Base-by-base conservation (phyloP, 1,284 basidiomycete genomes). In the Cutaneotrichosporon mucoides region DNA sequence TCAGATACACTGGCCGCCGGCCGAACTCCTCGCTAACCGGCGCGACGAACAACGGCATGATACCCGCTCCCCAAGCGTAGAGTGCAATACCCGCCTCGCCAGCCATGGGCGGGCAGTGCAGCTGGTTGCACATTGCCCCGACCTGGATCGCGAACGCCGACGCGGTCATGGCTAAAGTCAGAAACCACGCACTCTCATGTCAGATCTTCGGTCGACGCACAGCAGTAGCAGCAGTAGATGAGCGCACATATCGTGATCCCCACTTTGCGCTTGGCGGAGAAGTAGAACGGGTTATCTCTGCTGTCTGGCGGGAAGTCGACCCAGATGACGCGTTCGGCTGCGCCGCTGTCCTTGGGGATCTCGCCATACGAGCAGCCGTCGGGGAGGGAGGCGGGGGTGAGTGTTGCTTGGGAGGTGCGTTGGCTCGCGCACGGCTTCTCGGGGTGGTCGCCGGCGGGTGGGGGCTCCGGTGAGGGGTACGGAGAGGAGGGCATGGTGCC, bases 11-110 rank as follows among this genome's bases (percentile, higher is more conserved):
- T 16, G 86, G 86, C 56, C 83, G 83, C 40, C 89, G 76, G 0
- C 89, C 89, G 65, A 89, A 85, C 69, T 90, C 89, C 71, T 90
- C 89, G 60, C 86, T 87, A 62, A 90, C 83, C 0, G 88, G 86
- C 0, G 88, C 85, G 1, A 86, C 82, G 3, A 89, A 79, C 6
- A 91, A 81, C 0, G 89, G 89, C 2, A 86, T 81, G 15, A 88
- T 62, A 1, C 81, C 86, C 65, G 89, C 90, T 0, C 88, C 88
- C 66, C 61, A 77, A 4, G 84, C 81, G 73, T 83, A 90, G 38
- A 84, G 78, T 58, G 81, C 84, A 38, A 86, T 77, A 0, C 84
- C 88, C 34, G 84, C 76, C 6, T 84, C 86, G 6, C 84, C 85
- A 68, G 86, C 81, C 45, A 86, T 81, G 33, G 80, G 68, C 0